Conservation (phyloP, 768 basidiomycete species). For the Lactarius sanguifluus region DNA sequence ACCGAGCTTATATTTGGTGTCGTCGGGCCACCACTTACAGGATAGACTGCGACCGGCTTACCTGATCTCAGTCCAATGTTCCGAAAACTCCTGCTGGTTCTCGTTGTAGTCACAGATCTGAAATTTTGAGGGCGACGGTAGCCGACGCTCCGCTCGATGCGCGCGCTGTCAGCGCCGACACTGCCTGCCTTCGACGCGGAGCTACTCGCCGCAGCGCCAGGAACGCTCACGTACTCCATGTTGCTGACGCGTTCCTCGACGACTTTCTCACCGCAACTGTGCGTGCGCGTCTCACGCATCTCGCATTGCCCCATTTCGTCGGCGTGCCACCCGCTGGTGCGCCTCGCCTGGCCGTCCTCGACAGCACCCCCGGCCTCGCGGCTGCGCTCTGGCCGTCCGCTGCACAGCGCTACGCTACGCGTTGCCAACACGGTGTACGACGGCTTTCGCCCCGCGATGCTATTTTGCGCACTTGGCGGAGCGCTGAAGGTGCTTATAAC, state of each 20-base stretch:
- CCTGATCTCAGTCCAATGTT: too few species aligned
- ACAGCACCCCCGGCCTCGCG: conserved; percentile 14
- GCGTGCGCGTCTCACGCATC: conserved; percentile 29
- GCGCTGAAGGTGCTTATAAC: conserved; percentile 22
- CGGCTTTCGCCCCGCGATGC: conserved; percentile 31
- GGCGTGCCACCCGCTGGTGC: conserved; percentile 6
- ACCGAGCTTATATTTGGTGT: too few species aligned
- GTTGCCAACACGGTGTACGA: too few species aligned
- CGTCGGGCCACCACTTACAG: too few species aligned
- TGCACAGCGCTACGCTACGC: too few species aligned
- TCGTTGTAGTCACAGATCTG: too few species aligned
- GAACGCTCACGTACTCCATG: conserved; percentile 24
- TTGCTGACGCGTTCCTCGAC: conserved; percentile 31
- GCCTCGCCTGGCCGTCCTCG: conserved; percentile 30
- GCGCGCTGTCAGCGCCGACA: conserved; percentile 26
- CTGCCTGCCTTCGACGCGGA: conserved; percentile 33
- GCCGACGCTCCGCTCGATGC: too few species aligned
- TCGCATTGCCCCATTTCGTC: conserved; percentile 20
- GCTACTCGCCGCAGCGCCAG: conserved; percentile 32
- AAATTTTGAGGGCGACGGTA: too few species aligned
- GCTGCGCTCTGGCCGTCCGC: too few species aligned
- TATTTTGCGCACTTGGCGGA: not conserved
- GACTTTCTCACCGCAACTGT: conserved; percentile 32
- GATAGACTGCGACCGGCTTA: too few species aligned
- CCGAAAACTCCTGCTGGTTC: too few species aligned